These are phyloP conservation scores for Jackrogersella multiformis DNA, from an alignment of 495 filamentous ascomycete species.

Conservation along the genomic window DNA sequence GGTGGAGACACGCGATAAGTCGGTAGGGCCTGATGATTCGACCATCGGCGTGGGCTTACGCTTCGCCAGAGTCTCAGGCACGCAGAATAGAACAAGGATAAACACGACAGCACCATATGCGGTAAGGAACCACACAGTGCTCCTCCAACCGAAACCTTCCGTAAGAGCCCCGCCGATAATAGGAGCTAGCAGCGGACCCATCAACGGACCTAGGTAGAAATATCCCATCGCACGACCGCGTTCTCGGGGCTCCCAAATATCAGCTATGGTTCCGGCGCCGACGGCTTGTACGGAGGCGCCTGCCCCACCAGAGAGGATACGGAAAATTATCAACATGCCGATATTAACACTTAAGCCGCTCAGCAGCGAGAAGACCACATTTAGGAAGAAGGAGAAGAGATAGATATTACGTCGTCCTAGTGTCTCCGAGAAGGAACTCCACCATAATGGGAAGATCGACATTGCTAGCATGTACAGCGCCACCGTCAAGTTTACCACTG, in stretches of 20 bases:
- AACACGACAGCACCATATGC: slow-evolving; percentile 76
- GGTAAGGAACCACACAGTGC: slow-evolving; percentile 86
- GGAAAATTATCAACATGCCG: slow-evolving; percentile 85
- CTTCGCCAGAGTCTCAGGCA: slow-evolving; percentile 73
- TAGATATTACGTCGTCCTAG: slow-evolving; percentile 88
- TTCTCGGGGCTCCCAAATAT: slow-evolving; percentile 86
- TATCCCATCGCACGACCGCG: slow-evolving; percentile 89
- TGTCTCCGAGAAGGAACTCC: slow-evolving; percentile 89
- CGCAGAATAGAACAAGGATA: slow-evolving; percentile 68
- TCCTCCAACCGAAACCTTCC: slow-evolving; percentile 78
- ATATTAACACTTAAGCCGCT: slow-evolving; percentile 80
- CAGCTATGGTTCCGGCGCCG: slow-evolving; percentile 90
- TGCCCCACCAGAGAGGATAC: slow-evolving; percentile 82
- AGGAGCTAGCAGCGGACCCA: slow-evolving; percentile 83
- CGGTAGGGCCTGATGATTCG: neutral
- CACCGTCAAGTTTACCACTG: slow-evolving; percentile 82
- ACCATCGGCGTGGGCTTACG: slow-evolving; percentile 17
- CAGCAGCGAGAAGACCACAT: slow-evolving; percentile 78
- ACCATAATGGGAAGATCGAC: slow-evolving; percentile 93
- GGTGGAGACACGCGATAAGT: slow-evolving; percentile 68
- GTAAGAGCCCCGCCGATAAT: slow-evolving; percentile 86
- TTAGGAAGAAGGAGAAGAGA: slow-evolving; percentile 80
- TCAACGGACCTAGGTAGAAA: slow-evolving; percentile 90
- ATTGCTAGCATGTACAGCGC: slow-evolving; percentile 91
- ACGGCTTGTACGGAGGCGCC: slow-evolving; percentile 91